phyloP scores from a whole-genome alignment of 2,329 filamentous ascomycete genomes.

The Phyllosticta citrichinensis region DNA sequence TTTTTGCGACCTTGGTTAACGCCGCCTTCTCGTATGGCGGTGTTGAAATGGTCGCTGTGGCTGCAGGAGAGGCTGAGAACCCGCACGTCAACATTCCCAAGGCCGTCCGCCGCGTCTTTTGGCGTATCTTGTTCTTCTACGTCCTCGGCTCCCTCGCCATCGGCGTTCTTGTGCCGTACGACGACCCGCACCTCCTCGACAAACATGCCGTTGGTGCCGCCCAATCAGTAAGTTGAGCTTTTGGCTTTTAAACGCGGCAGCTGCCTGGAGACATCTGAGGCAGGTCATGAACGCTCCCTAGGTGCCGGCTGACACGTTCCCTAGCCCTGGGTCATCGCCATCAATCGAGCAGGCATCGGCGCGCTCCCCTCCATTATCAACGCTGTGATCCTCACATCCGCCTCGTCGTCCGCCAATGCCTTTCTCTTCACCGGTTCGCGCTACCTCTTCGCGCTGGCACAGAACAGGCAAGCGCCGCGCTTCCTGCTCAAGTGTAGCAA shows the following conservation, averaged over 20 bases:
- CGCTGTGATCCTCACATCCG: slow-evolving; percentile 63
- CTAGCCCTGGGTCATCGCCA: slow-evolving; percentile 51
- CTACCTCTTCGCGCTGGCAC: slow-evolving; percentile 40
- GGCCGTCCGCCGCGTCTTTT: slow-evolving; percentile 45
- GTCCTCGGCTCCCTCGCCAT: slow-evolving; percentile 41
- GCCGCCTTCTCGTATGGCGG: slow-evolving; percentile 33
- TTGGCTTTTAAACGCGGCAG: background rate
- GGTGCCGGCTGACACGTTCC: slow-evolving; percentile 24
- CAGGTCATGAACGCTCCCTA: slow-evolving; percentile 27
- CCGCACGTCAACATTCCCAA: slow-evolving; percentile 40
- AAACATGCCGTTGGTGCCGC: slow-evolving; percentile 32
- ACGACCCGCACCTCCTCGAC: slow-evolving; percentile 37
- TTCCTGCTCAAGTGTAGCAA: slow-evolving; percentile 41
- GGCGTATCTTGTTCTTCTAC: slow-evolving; percentile 49
- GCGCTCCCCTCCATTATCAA: slow-evolving; percentile 66
- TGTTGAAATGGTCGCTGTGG: slow-evolving; percentile 27
- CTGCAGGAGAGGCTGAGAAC: slow-evolving; percentile 30
- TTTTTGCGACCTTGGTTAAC: slow-evolving; percentile 28
- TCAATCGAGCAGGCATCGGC: slow-evolving; percentile 54
- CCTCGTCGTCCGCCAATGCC: slow-evolving; percentile 60
- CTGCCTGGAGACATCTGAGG: no score
- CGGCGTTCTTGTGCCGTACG: slow-evolving; percentile 49
- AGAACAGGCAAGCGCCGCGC: slow-evolving; percentile 43
- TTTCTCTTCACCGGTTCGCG: slow-evolving; percentile 48
- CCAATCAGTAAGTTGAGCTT: slow-evolving; percentile 19